Base-by-base conservation (phyloP, 2,329 filamentous ascomycete genomes). In the Phialemonium atrogriseum region DNA sequence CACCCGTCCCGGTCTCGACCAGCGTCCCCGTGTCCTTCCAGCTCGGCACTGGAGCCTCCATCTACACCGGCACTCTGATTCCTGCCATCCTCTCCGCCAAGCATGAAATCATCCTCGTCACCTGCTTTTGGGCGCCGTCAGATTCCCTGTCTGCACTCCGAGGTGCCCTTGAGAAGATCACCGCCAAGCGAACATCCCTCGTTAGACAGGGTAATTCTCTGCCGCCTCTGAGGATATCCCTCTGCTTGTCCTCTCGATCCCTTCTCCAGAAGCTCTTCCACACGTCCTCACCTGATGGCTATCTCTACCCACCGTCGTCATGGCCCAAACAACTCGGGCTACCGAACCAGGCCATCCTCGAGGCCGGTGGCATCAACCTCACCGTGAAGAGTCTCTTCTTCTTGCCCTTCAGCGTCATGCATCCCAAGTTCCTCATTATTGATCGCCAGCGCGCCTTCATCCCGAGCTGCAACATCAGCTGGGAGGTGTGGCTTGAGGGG, bases 401-500 rank as follows among this genome's bases (percentile, higher is more conserved):
- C 40, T 62, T 78, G 3, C 85, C 85, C 0, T 77, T 91, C 37
- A 85, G 83, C 46, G 80, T 93, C n/a, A 83, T 91, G 76, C 85
- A 93, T 49, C 80, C 84, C 0, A 93, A 93, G 47, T 89, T 84
- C 44, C 66, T 89, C 22, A 66, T 91, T 10, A 55, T 89, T 1
- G 85, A 93, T 50, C 68, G 79, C 1, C 53, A 62, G 19, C 65
- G 59, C 3, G 80, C 80, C 0, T 79, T 80, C 45, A 54, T 91
- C 8, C 84, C 84, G 0, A 86, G 80, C 45, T 88, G 83, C 54
- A 93, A 93, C 45, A 74, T 93, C 5, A 87, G 81, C 47, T 91
- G 82, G 82, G 85, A 91, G 54, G 58, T 74, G n/a, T 93, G 85
- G 85, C 79, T 89, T 16, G 85, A 93, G 52, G 82, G 80, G 0